Evolutionary conservation across 1,284 basidiomycete species (phyloP), one percentile per base, ranked within the genome.

Genomic region (Microbotryum saponariae): DNA sequence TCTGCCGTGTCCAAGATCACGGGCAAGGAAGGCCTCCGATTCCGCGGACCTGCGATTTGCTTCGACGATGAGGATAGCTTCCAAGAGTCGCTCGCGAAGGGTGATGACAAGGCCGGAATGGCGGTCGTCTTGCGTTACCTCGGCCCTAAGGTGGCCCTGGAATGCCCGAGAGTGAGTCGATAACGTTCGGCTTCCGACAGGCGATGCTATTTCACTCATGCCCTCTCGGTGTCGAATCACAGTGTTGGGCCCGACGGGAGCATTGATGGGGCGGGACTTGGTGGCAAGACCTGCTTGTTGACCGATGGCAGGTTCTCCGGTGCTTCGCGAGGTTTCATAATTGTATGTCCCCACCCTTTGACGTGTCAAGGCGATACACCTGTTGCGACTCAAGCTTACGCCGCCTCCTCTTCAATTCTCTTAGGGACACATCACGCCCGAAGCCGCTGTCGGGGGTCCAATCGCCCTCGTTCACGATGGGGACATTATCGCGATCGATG

Each of bases 211-310:
- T 27, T 27, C 27, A 27, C 27, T 27, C 27, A 27, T 27, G 6
- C 27, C 27, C 27, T 27, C 27, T 27, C 27, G 27, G 27, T 27
- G 1, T 27, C 27, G 27, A 27, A 27, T 27, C 27, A 27, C 27
- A 27, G 27, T 55, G 54, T 23, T 60, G 3, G 59, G 59, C 63
- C 90, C 89, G 5, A 93, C 91, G 25, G 86, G 83, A 63, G 86
- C 90, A 47, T 82, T 96, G 70, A 87, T 91, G 77, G 93, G 93
- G 91, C 92, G 56, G 93, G 93, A 45, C 80, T 97, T 23, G 86
- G 89, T 27, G 83, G 86, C 63, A 87, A 87, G 54, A 91, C 91
- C 2, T 91, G 91, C 1, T 82, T 94, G 63, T 84, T 97, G 71
- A 97, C 93, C 2, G 59, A 56, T 50, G 93, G 93, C 53, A 84